Evolutionary conservation across 1,284 basidiomycete genomes (phyloP), one percentile per base, ranked within the genome.

Genomic region (Moesziomyces antarcticus): DNA sequence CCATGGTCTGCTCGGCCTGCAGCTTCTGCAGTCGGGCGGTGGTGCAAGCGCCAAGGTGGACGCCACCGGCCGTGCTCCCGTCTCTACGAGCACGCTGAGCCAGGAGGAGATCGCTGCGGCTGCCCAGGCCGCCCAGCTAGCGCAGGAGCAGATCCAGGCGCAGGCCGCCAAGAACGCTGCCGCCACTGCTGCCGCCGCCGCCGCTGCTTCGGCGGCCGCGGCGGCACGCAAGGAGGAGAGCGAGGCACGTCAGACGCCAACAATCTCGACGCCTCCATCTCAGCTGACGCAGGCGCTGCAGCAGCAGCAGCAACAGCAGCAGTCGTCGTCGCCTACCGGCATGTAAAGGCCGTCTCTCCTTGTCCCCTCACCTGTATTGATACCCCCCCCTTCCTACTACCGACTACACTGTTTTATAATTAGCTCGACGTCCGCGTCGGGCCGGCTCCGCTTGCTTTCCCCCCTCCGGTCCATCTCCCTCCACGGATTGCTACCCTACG

Each of bases 1-100:
- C 57, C 96, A 98, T 85, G 62, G 84, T 85, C 10, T 79, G 76
- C 37, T 85, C 85, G 74, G 83, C 24, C 60, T 82, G 61, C 78
- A 80, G 57, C 72, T 83, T 13, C 62, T 83, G 27, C 78, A 80
- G 53, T 73, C 81, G 14, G 81, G 80, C 25, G 81, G 81, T 21
- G 80, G 79, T 37, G 76, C 79, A 6, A 76, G 74, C 49, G 81
- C 81, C 60, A 81, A 81, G 69, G 78, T 80, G 24, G 81, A 82
- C 49, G 74, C 75, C 9, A 80, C 77, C 14, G 81, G 81, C 6
- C 78, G 77, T n/a, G 78, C 81, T 11, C 74, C 77, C 5, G 75
- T 83, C 42, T 78, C 74, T 44, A 83, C 81, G 22, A 75, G 76
- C 60, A 82, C 79, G 16, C 70, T 83, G 18, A 76, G 66, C 41